phyloP scores from a whole-genome alignment of 129 eudicot genomes.

The Artemisia tridentata region DNA sequence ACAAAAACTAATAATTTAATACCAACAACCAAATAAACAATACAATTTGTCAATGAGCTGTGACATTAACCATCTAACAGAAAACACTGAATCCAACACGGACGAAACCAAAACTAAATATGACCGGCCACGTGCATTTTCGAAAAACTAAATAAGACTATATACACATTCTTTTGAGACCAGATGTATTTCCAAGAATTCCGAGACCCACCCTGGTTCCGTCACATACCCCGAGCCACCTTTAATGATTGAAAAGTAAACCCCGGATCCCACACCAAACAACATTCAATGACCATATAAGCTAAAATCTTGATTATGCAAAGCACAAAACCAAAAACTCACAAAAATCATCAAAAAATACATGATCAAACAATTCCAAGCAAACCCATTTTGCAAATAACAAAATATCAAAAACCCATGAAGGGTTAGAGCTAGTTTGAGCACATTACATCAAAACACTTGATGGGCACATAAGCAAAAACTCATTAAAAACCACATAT shows the following conservation, averaged over 20 bases:
- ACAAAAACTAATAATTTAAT: neutral
- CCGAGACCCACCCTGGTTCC: no score
- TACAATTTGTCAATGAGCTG: slow-evolving; percentile 26
- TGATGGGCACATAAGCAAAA: slow-evolving; percentile 16
- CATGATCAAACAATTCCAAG: slow-evolving; percentile 8
- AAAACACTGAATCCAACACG: slow-evolving; percentile 15
- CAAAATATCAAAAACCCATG: neutral
- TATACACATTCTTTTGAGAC: no score
- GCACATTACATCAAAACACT: slow-evolving; percentile 26
- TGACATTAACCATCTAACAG: slow-evolving; percentile 20
- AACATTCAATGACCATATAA: slow-evolving; percentile 6
- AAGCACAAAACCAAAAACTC: neutral
- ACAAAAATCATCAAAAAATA: neutral
- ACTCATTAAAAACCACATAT: no score
- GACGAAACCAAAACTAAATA: no score
- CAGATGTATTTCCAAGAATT: no score
- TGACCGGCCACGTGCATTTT: no score
- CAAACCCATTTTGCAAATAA: neutral
- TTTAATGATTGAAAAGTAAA: no score
- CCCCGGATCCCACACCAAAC: no score
- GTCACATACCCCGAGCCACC: no score
- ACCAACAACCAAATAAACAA: slow-evolving; percentile 27
- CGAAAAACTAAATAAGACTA: no score
- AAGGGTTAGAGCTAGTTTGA: neutral
- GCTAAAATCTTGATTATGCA: neutral